These are phyloP conservation scores for Venturia aucupariae DNA, from an alignment of 2,329 filamentous ascomycete genomes.

Conservation along the genomic window DNA sequence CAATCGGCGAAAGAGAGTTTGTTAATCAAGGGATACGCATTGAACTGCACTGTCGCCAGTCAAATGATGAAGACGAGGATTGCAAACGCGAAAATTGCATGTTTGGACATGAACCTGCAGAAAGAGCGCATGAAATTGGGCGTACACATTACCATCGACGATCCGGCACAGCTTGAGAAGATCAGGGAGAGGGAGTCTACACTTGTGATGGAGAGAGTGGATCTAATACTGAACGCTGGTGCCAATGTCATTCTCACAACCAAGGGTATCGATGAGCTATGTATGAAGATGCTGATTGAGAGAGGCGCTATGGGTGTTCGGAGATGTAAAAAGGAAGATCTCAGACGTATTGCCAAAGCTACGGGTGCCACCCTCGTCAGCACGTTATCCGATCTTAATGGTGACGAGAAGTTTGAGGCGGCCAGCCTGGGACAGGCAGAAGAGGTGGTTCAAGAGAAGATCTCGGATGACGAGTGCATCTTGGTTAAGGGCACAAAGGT, in stretches of 20 bases:
- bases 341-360: conserved; percentile 89
- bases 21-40: conserved; percentile 88
- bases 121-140: conserved; percentile 99
- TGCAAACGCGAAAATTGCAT: conserved; percentile 90
- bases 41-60: conserved; percentile 97
- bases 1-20: conserved; percentile 84
- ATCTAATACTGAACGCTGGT: conserved; percentile 95
- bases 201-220: conserved; percentile 86
- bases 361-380: conserved; percentile 89
- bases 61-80: conserved; percentile 95
- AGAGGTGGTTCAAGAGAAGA: conserved; percentile 95
- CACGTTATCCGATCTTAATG: conserved; percentile 91
- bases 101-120: conserved; percentile 95
- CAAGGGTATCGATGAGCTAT: conserved; percentile 96
- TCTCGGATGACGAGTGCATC: conserved; percentile 98
- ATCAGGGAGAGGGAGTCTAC: conserved; percentile 87
- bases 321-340: conserved; percentile 96
- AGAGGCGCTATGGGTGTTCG: conserved; percentile 91
- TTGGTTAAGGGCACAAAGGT: conserved; percentile 92
- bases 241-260: conserved; percentile 95
- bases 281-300: conserved; percentile 90
- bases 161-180: conserved; percentile 94
- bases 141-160: conserved; percentile 96
- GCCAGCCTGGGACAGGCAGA: conserved; percentile 85
- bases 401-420: conserved; percentile 91